Base-by-base conservation (phyloP, 1,139 yeast species). In the Scheffersomyces lignicola region DNA sequence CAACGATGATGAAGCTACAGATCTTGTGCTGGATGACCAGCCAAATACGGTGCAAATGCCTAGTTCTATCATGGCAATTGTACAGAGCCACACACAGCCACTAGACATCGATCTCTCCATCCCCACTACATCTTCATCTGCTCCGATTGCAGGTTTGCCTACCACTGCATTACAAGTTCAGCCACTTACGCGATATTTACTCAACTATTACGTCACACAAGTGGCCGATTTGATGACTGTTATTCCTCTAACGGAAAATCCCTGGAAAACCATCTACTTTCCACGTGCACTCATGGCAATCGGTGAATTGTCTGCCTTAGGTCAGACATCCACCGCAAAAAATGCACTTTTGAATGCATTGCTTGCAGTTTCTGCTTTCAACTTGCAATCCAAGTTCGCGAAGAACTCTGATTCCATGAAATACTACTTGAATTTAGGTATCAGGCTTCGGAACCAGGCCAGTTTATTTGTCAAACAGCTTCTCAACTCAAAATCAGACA, bases 191-290 rank as follows among this genome's bases (percentile, higher is more conserved):
- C 51, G 95, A 35, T 84, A 81, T 52, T 62, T 88, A 30, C 62
- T 88, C 29, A 80, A 80, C 43, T 80, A 88, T 52, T 88, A 87
- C 55, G 75, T 79, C n/a, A 77, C 83, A 11, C 79, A 81, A 42
- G 95, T 88, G 1, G 92, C 94, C 0, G 92, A 86, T 52, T 69
- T 84, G 51, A 87, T 88, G 96, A 83, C 95, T 0, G 95, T 87
- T 8, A 82, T 87, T 20, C 86, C 88, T 1, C 71, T 86, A 34
- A 79, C 85, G 0, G 84, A 83, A 43, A 87, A 86, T 51, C 95
- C 96, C 0, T 88, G 96, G 96, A 83, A 82, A 50, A 81, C 83
- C 1, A 79, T 87, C 16, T 87, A 86, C 55, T 79, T 87, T 42
- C 95, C 96, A 1, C 62, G 94, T 35, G 96, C 95, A 0, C 57